phyloP scores from a whole-genome alignment of 202 grass and related monocot genomes.

The Elaeis oleifera region DNA sequence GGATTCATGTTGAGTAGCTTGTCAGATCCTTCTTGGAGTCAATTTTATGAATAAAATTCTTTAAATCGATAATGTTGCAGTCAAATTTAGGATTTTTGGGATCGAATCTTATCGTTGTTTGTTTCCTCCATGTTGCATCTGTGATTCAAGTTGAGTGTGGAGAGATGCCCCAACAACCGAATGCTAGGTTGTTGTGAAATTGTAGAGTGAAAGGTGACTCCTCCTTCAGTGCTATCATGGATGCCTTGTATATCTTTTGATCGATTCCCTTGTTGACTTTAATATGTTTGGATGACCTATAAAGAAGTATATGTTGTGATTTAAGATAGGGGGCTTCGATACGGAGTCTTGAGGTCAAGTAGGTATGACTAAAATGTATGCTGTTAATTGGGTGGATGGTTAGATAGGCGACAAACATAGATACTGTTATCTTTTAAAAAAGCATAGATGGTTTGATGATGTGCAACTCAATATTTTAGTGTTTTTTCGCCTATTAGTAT shows the following conservation, averaged over 20 bases:
- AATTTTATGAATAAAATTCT: too few relatives aligned
- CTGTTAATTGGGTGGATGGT: not conserved
- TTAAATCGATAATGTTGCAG: too few relatives aligned
- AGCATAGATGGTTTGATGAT: not conserved
- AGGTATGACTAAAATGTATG: conserved; percentile 31
- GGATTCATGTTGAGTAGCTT: too few relatives aligned
- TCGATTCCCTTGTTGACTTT: not conserved
- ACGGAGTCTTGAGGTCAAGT: conserved; percentile 43
- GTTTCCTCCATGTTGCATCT: not conserved
- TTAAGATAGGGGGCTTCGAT: conserved; percentile 66
- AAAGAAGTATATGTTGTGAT: conserved; percentile 73
- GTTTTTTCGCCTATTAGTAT: too few relatives aligned
- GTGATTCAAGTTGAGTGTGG: conserved; percentile 34
- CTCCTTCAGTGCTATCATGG: too few relatives aligned
- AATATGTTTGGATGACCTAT: conserved; percentile 78
- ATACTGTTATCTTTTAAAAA: not conserved
- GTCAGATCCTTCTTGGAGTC: too few relatives aligned
- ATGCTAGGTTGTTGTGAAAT: conserved; percentile 52
- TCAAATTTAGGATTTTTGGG: not conserved
- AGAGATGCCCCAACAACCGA: conserved; percentile 35
- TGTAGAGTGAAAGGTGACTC: conserved; percentile 40
- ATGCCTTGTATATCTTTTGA: not conserved
- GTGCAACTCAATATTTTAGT: too few relatives aligned
- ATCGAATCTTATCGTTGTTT: not conserved
- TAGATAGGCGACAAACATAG: not conserved